Conservation (phyloP, 441 rosid genomes). For the Bruguiera hainesii region DNA sequence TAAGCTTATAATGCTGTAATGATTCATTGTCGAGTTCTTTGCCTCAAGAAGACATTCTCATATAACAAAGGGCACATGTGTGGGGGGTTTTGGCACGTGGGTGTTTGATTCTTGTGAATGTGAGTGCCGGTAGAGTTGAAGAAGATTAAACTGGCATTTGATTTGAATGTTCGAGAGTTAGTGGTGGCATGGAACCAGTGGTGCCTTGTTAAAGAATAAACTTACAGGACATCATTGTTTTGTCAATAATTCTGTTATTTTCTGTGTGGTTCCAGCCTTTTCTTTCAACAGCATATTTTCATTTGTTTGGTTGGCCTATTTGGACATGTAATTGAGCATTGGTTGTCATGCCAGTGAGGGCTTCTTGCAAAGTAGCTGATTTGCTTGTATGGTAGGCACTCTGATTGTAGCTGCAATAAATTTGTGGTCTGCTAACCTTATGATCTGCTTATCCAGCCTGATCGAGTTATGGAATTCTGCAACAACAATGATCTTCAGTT, state of each 20-base stretch:
- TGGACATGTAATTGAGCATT: conserved; percentile 1
- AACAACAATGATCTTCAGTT: conserved; percentile 95
- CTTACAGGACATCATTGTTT: background rate
- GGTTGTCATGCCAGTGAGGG: background rate
- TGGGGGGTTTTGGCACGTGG: too few species aligned
- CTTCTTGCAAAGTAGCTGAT: too few species aligned
- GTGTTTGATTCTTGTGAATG: too few species aligned
- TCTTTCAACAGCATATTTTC: background rate
- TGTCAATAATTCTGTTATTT: background rate
- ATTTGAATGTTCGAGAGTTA: too few species aligned
- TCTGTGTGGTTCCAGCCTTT: conserved; percentile 3
- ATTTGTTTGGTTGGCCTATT: background rate
- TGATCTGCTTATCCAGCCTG: conserved; percentile 62
- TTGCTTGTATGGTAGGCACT: background rate
- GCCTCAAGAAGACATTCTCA: too few species aligned
- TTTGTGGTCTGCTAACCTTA: conserved; percentile 21
- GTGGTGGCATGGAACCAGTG: too few species aligned
- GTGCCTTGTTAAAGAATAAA: too few species aligned
- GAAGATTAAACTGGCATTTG: too few species aligned
- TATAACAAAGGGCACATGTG: too few species aligned
- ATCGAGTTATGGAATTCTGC: conserved; percentile 99
- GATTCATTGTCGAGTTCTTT: too few species aligned
- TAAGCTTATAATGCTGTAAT: too few species aligned
- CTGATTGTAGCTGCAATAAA: background rate
- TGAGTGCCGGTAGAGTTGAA: too few species aligned